Percentiles rank a stretch among this genome's conserved stretches.
Conservation (phyloP, 2,329 filamentous ascomycete genomes). For the Phaeosphaeria sp. region DNA sequence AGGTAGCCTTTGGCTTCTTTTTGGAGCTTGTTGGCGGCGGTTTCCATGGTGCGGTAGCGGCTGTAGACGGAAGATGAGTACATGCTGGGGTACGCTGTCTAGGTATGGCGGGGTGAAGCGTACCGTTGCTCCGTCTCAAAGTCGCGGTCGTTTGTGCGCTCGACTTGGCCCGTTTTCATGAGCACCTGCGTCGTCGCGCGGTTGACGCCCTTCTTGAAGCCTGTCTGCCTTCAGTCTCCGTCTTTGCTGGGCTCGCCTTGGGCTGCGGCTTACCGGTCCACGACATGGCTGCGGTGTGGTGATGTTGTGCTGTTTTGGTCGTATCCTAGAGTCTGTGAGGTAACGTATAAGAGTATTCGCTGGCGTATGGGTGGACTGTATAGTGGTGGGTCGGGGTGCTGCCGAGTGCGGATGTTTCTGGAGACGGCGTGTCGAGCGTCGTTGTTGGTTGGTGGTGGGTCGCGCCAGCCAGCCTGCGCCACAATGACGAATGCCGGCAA, state of each 20-base stretch:
- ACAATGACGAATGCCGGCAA: constrained; percentile 35
- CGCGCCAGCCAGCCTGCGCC: constrained; percentile 19
- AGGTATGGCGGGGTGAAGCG: constrained; percentile 21
- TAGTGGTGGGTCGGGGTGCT: constrained; percentile 6
- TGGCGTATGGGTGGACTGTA: neutral
- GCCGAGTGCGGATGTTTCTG: constrained; percentile 13
- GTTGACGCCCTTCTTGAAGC: constrained; percentile 96
- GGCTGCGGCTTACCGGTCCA: constrained; percentile 63
- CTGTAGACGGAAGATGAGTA: constrained; percentile 52
- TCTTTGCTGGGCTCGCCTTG: constrained; percentile 7
- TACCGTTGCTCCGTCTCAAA: constrained; percentile 97
- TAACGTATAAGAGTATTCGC: neutral
- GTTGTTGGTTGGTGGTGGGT: constrained; percentile 16
- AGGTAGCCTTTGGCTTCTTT: constrained; percentile 99
- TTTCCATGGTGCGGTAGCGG: constrained; percentile 97
- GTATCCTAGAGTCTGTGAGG: neutral
- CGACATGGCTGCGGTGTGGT: constrained; percentile 43
- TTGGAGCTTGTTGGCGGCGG: constrained; percentile 87
- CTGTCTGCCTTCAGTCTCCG: constrained; percentile 51
- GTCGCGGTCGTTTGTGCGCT: constrained; percentile 97
- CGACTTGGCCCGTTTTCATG: constrained; percentile 99
- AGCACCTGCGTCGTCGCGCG: constrained; percentile 99
- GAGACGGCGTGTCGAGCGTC: constrained; percentile 14
- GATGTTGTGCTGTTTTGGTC: constrained; percentile 6
- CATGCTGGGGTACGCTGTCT: neutral